These are phyloP conservation scores for Backusella morwellensis DNA, from an alignment of 192 early-diverging fungal species.

Conservation along the genomic window DNA sequence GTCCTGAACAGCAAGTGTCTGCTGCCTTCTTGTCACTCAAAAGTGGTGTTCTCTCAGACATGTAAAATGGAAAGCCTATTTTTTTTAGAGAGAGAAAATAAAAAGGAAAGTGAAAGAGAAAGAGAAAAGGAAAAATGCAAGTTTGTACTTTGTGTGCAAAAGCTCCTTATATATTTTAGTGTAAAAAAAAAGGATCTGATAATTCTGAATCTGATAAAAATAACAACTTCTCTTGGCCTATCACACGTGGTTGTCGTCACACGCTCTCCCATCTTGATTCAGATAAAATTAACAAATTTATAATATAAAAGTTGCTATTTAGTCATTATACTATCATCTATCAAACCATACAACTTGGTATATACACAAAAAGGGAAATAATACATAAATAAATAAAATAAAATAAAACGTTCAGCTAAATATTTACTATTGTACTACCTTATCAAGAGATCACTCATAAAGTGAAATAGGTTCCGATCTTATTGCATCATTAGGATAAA, in stretches of 20 bases:
- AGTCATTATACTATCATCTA: too few relatives aligned
- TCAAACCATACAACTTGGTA: not conserved
- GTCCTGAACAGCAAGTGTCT: constrained; percentile 4
- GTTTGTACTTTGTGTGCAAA: not conserved
- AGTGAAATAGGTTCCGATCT: not conserved
- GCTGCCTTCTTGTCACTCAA: not conserved
- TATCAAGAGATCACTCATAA: not conserved
- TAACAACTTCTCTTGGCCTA: not conserved
- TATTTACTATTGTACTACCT: not conserved
- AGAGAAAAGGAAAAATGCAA: not conserved
- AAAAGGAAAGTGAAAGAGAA: not conserved
- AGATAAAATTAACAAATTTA: not conserved
- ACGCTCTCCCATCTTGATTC: not conserved
- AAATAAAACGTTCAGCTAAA: not conserved
- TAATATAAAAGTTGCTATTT: not conserved
- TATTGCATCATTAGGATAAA: not conserved
- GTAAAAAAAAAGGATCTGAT: not conserved
- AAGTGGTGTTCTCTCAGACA: constrained; percentile 3
- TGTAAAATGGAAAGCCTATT: not conserved
- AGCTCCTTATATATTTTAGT: not conserved
- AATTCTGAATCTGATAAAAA: not conserved
- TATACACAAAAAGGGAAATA: not conserved
- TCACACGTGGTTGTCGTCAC: not conserved
- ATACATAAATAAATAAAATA: not conserved
- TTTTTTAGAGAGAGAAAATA: not conserved